Base-by-base conservation (phyloP, 2,329 filamentous ascomycete species). In the Pestalotiopsis sp. region DNA sequence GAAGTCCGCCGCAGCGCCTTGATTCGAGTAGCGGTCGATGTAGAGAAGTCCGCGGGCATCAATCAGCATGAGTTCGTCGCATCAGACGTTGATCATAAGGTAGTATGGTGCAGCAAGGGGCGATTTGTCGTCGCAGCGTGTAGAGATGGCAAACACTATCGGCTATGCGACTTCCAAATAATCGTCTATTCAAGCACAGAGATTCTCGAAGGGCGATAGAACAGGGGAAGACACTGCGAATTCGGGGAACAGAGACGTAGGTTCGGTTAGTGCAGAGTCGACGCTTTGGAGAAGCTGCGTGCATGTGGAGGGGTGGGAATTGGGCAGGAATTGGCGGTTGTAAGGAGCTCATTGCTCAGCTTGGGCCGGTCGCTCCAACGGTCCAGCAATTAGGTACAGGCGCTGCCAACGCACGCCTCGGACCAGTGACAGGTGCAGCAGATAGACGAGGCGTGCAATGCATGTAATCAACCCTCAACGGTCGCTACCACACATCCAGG, bases 261-360 rank as follows among this genome's bases (percentile, higher is more conserved):
- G 31, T 31, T 31, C 31, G 31, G 31, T 9, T 31, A 31, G 31
- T 31, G 7, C 31, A 31, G 7, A 52, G 17, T 20, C 9, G 17
- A 52, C 6, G 17, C 31, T 31, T 52, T n/a, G 45, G 45, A n/a
- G 17, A 52, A 52, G 45, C 45, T 52, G 5, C 59, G 41, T n/a
- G 45, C 59, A 61, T n/a, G 59, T 17, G 31, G 11, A n/a, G 45
- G 45, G 45, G 31, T 17, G 14, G 23, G 13, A 4, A 61, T 61
- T 61, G 59, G 59, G 59, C 59, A 61, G 59, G 59, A 38, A 61
- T 61, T 38, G 31, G n/a, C 59, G 57, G 27, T 6, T 31, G n/a
- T 59, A 11, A 7, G 9, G 11, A 14, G 9, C 57, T 6, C 23
- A 13, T 23, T 59, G 6, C 14, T 59, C n/a, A 27, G 57, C 23